phyloP scores from a whole-genome alignment of 805 yeast species.

The Yamadazyma takamatsuzukensis region DNA sequence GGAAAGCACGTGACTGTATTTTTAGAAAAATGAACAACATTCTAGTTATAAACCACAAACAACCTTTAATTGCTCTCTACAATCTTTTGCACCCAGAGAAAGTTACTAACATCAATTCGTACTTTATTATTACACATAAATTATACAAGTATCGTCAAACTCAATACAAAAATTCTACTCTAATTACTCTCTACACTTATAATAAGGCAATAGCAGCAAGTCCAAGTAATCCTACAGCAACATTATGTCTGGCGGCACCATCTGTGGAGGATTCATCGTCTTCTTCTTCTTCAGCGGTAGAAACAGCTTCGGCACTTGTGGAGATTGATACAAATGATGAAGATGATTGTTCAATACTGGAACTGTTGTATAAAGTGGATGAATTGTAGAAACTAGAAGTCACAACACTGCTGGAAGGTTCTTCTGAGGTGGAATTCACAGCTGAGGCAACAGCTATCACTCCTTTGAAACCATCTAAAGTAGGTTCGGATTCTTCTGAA shows the following conservation, averaged over 20 bases:
- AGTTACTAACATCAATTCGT: too few species aligned
- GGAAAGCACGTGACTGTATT: too few species aligned
- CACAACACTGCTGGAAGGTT: constrained; percentile 2
- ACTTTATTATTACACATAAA: constrained; percentile 11
- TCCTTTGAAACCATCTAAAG: constrained; percentile 19
- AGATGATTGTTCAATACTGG: constrained; percentile 6
- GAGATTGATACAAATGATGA: constrained; percentile 9
- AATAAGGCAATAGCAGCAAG: constrained; percentile 25
- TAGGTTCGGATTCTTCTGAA: constrained; percentile 8
- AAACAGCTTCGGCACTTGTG: constrained; percentile 10
- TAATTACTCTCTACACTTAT: constrained; percentile 4
- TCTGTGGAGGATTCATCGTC: constrained; percentile 11
- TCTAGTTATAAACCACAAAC: too few species aligned
- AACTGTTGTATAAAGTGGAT: constrained; percentile 7
- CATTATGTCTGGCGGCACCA: constrained; percentile 10
- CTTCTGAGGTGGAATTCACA: constrained; percentile 10
- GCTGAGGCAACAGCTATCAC: constrained; percentile 23
- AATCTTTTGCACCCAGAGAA: too few species aligned
- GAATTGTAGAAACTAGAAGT: constrained; percentile 8
- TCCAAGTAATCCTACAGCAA: constrained; percentile 21
- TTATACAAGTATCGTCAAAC: constrained; percentile 6
- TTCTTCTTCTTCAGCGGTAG: constrained; percentile 11
- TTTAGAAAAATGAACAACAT: too few species aligned
- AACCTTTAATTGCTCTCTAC: too few species aligned
- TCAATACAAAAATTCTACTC: not conserved